phyloP scores from a whole-genome alignment of 345 rosid species.

The Lumnitzera littorea region DNA sequence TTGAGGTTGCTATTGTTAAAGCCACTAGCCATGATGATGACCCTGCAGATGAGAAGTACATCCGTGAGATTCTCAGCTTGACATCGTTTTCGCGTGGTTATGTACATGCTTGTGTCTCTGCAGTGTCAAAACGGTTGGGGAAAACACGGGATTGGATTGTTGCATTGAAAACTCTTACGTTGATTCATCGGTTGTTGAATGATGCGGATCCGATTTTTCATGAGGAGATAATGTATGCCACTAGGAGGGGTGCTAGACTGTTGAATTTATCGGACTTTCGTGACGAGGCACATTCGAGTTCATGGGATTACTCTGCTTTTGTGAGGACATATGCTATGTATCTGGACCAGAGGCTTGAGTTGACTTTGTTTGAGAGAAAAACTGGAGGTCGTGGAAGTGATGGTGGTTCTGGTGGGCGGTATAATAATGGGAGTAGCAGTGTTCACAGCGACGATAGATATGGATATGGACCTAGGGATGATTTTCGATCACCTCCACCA shows the following conservation, averaged over 20 bases:
- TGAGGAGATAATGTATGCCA: constrained; percentile 66
- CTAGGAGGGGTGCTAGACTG: constrained; percentile 68
- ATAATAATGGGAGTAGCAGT: constrained; percentile 21
- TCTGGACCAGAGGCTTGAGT: constrained; percentile 70
- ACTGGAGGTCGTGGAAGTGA: constrained; percentile 18
- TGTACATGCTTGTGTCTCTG: constrained; percentile 60
- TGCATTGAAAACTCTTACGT: constrained; percentile 66
- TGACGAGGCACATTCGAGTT: constrained; percentile 90
- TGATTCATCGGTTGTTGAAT: constrained; percentile 59
- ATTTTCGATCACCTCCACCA: constrained; percentile 70
- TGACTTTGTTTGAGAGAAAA: constrained; percentile 52
- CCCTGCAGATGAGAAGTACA: constrained; percentile 76
- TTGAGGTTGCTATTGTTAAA: constrained; percentile 85
- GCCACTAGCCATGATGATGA: constrained; percentile 93
- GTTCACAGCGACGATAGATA: constrained; percentile 35
- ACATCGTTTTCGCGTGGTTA: constrained; percentile 62
- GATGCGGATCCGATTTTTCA: constrained; percentile 63
- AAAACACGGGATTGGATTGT: constrained; percentile 96
- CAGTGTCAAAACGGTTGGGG: constrained; percentile 59
- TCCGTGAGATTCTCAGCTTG: constrained; percentile 54
- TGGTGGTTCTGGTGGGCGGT: constrained; percentile 13
- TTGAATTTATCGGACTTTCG: constrained; percentile 79
- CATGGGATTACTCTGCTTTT: constrained; percentile 88
- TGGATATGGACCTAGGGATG: constrained; percentile 31
- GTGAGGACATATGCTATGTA: constrained; percentile 71